phyloP scores from a whole-genome alignment of 345 rosid genomes.

The Pseudoturritis turrita region DNA sequence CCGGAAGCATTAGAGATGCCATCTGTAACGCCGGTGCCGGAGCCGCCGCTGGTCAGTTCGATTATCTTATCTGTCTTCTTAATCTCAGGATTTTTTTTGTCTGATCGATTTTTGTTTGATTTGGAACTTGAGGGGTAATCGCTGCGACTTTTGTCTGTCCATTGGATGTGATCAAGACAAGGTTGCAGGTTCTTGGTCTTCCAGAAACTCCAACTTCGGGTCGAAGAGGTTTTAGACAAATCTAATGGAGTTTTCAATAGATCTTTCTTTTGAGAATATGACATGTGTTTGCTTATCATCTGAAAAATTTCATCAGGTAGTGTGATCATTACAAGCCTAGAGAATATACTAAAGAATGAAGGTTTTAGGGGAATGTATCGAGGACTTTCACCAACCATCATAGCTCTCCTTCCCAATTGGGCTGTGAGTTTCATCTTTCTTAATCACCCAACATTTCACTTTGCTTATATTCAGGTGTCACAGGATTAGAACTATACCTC shows the following conservation, averaged over 20 bases:
- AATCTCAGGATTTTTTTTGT: not conserved
- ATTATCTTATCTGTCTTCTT: not conserved
- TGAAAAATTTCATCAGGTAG: conserved; percentile 39
- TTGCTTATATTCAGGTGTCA: too few species aligned
- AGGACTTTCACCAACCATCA: conserved; percentile 37
- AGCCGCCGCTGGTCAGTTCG: conserved; percentile 68
- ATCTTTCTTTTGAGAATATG: too few species aligned
- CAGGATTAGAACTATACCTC: not conserved
- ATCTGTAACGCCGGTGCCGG: conserved; percentile 61
- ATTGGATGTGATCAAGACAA: conserved; percentile 90
- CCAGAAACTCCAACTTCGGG: conserved; percentile 45
- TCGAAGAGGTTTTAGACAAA: conserved; percentile 43
- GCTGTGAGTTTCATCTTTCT: too few species aligned
- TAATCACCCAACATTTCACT: too few species aligned
- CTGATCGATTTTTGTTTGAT: not conserved
- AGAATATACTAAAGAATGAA: conserved; percentile 52
- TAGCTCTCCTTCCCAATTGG: too few species aligned
- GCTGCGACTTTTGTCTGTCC: conserved; percentile 89
- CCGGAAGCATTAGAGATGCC: conserved; percentile 32
- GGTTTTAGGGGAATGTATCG: conserved; percentile 75
- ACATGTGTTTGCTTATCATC: too few species aligned
- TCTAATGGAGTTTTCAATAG: too few species aligned
- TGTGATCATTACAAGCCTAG: conserved; percentile 55
- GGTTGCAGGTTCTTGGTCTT: conserved; percentile 79
- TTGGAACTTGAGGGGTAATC: conserved; percentile 51